Percentiles rank a stretch among this genome's conserved stretches.
Conservation (phyloP, 768 basidiomycete genomes). For the Lentinula sp. region DNA sequence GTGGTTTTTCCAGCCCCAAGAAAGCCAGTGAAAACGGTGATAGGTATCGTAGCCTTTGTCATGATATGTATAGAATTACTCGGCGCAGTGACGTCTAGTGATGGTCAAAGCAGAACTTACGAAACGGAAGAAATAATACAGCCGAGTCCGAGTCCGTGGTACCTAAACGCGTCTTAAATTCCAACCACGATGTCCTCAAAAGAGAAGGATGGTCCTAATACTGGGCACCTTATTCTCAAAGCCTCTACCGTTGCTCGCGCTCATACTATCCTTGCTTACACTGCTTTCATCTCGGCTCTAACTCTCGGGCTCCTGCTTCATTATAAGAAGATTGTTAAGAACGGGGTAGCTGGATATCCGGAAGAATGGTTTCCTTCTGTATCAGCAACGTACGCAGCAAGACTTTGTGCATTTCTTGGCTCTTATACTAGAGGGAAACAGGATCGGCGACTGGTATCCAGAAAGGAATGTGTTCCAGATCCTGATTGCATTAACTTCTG, state of each 20-base stretch:
- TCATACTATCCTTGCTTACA: constrained; percentile 61
- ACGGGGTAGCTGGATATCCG: constrained; percentile 75
- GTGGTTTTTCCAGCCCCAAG: constrained; percentile 79
- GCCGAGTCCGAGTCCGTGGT: background rate
- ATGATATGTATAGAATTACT: background rate
- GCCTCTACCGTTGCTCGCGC: constrained; percentile 53
- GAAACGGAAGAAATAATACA: background rate
- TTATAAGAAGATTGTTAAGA: constrained; percentile 82
- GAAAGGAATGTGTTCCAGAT: constrained; percentile 83
- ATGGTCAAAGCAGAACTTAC: background rate
- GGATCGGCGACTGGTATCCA: constrained; percentile 89
- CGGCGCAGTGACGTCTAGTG: background rate
- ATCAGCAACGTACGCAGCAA: constrained; percentile 60
- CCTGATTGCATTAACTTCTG: constrained; percentile 80
- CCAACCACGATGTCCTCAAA: constrained; percentile 4
- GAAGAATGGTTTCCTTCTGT: constrained; percentile 92
- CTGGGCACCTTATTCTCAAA: constrained; percentile 19
- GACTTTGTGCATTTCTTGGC: background rate
- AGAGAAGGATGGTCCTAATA: background rate
- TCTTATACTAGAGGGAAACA: constrained; percentile 18
- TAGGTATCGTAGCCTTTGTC: constrained; percentile 46
- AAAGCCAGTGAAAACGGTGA: constrained; percentile 96
- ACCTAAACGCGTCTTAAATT: background rate
- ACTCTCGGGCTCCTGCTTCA: constrained; percentile 61
- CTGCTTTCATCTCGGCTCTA: constrained; percentile 64